Evolutionary conservation across 2,329 filamentous ascomycete genomes (phyloP).

Genomic region (Alternaria sp.): DNA sequence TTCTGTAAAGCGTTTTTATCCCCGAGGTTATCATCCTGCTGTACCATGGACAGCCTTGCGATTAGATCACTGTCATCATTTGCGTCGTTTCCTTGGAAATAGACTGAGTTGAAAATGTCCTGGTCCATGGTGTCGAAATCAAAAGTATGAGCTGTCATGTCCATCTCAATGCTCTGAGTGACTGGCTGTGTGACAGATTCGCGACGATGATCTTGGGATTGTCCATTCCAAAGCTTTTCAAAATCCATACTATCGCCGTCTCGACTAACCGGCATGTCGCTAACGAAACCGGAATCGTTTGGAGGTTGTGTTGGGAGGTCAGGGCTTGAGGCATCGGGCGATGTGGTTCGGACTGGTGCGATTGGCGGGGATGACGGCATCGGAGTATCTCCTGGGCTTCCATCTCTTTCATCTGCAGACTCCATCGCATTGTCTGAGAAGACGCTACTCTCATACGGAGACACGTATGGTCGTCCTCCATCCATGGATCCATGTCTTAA

Average conservation of each 20-base stretch:
- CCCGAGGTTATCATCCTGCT: not conserved
- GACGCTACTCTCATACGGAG: constrained; percentile 39
- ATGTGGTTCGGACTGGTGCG: constrained; percentile 61
- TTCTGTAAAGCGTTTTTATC: constrained; percentile 4
- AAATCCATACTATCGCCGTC: constrained; percentile 65
- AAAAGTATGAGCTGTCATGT: constrained; percentile 10
- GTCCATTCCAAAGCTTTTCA: constrained; percentile 24
- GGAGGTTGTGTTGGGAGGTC: constrained; percentile 64
- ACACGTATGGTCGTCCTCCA: constrained; percentile 35
- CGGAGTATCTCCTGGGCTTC: constrained; percentile 64
- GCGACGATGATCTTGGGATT: constrained; percentile 23
- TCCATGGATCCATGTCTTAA: constrained; percentile 69
- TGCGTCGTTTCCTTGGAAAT: constrained; percentile 8
- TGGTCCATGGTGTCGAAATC: constrained; percentile 15
- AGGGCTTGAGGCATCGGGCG: constrained; percentile 79
- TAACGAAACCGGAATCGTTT: constrained; percentile 83
- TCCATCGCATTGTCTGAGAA: constrained; percentile 53
- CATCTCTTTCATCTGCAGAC: constrained; percentile 57
- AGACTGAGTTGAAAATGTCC: constrained; percentile 6
- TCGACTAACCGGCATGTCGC: constrained; percentile 73
- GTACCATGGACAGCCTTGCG: not conserved
- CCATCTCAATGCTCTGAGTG: constrained; percentile 29
- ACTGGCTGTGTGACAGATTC: constrained; percentile 22
- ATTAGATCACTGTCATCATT: constrained; percentile 4
- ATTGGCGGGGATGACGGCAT: constrained; percentile 92